phyloP scores from a whole-genome alignment of 768 basidiomycete species.

The Rhodosporidiobolus odoratus region DNA sequence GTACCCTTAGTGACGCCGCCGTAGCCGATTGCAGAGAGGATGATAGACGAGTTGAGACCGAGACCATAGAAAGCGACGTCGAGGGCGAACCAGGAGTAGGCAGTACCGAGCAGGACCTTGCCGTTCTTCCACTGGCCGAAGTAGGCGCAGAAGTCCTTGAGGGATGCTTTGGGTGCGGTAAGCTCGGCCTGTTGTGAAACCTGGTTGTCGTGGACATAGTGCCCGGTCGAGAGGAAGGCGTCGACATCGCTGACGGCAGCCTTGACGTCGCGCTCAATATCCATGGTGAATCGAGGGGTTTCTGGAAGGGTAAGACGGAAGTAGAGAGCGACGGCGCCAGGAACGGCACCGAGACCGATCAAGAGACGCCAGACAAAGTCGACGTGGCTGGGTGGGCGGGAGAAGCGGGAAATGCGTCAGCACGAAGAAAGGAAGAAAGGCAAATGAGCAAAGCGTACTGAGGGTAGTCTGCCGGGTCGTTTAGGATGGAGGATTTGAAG shows the following conservation, averaged over 20 bases:
- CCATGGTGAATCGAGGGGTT: conserved; percentile 43
- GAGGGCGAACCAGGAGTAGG: conserved; percentile 66
- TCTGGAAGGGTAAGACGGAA: conserved; percentile 71
- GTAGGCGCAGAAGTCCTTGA: conserved; percentile 61
- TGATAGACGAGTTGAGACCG: conserved; percentile 56
- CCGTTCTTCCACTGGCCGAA: conserved; percentile 62
- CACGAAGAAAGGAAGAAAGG: neutral
- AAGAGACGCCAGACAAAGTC: conserved; percentile 73
- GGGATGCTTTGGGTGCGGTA: conserved; percentile 63
- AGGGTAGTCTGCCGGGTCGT: conserved; percentile 51
- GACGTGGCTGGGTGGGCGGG: conserved; percentile 44
- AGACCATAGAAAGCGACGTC: conserved; percentile 57
- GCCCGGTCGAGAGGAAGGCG: conserved; percentile 44
- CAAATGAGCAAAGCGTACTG: conserved; percentile 46
- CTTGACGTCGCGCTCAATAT: conserved; percentile 44
- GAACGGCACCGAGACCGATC: conserved; percentile 64
- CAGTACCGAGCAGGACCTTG: conserved; percentile 64
- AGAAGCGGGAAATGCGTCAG: conserved; percentile 36
- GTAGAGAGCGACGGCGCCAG: conserved; percentile 69
- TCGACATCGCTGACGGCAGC: conserved; percentile 33
- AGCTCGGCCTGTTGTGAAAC: conserved; percentile 55
- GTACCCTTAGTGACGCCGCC: conserved; percentile 47
- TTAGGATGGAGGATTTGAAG: conserved; percentile 64
- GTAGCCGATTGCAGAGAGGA: conserved; percentile 66
- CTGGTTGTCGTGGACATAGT: conserved; percentile 53